Conservation (phyloP, 768 basidiomycete genomes). For the Pisolithus orientalis region DNA sequence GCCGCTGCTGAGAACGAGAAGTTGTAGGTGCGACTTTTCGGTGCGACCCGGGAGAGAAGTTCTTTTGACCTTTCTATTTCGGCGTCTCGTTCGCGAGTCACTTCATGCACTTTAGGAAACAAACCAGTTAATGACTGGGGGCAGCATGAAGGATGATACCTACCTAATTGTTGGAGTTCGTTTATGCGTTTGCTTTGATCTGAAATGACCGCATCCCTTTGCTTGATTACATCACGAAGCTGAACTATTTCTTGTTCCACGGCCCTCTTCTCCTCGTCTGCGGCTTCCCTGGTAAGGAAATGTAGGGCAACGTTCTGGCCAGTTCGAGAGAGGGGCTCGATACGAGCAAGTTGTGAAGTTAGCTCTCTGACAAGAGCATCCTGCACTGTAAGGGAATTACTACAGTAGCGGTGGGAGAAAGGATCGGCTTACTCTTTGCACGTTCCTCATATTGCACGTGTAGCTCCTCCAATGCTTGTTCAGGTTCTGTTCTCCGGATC, state of each 20-base stretch:
- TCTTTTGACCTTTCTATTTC: constrained; percentile 54
- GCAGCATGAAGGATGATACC: constrained; percentile 9
- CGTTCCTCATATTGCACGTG: constrained; percentile 46
- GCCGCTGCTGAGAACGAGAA: constrained; percentile 27
- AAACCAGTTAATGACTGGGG: constrained; percentile 1
- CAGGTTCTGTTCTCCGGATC: constrained; percentile 60
- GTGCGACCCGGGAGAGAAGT: constrained; percentile 37
- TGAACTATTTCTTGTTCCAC: constrained; percentile 43
- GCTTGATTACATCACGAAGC: constrained; percentile 37
- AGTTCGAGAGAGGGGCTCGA: constrained; percentile 47
- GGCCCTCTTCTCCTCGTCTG: constrained; percentile 57
- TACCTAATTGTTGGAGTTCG: constrained; percentile 45
- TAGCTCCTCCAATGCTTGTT: constrained; percentile 44
- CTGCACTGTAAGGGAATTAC: constrained; percentile 39
- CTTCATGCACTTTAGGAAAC: constrained; percentile 38
- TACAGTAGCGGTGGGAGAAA: neutral
- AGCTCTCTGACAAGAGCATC: constrained; percentile 43
- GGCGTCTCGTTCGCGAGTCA: constrained; percentile 49
- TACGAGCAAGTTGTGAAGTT: constrained; percentile 44
- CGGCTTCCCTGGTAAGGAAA: constrained; percentile 67
- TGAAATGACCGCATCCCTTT: constrained; percentile 35
- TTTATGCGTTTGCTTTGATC: constrained; percentile 42
- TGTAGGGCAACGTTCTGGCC: constrained; percentile 50
- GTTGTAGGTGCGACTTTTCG: constrained; percentile 35
- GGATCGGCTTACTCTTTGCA: constrained; percentile 40